Percentiles rank a stretch among this genome's conserved stretches.
Conservation (phyloP, 441 rosid species). For the Adansonia rubrostipa region DNA sequence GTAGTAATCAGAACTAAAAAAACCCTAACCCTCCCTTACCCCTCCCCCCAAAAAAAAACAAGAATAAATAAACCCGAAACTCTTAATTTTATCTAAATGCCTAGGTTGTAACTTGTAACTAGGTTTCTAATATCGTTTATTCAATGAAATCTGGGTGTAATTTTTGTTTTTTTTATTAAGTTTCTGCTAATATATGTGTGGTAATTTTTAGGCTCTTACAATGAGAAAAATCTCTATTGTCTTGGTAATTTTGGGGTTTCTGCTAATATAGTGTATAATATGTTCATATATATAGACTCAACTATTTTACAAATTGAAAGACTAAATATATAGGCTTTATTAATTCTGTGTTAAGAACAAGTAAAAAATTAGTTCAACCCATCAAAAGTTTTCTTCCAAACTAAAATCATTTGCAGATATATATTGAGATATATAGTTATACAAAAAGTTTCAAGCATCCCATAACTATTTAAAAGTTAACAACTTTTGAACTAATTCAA, state of each 20-base stretch:
- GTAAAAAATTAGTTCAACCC: not conserved
- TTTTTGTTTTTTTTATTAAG: not conserved
- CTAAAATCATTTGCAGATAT: no score
- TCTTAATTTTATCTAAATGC: not conserved
- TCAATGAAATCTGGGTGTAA: not conserved
- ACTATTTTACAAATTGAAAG: not conserved
- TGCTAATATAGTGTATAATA: no score
- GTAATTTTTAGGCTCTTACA: conserved; percentile 32
- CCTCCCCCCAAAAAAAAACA: not conserved
- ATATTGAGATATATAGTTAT: no score
- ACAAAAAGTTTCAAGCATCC: no score
- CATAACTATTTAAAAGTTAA: no score
- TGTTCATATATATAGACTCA: not conserved
- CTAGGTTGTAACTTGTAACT: not conserved
- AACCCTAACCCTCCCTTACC: not conserved
- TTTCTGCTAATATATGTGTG: no score
- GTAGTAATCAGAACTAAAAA: not conserved
- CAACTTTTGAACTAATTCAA: not conserved
- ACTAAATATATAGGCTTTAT: not conserved
- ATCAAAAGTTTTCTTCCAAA: not conserved
- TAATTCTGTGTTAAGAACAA: no score
- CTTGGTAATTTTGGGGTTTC: conserved; percentile 29
- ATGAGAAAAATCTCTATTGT: conserved; percentile 69
- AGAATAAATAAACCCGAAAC: not conserved
- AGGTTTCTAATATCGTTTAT: not conserved